A percentile compares a stretch with the other conserved stretches of the same genome.
phyloP scores from a whole-genome alignment of 192 early-diverging fungal genomes.

The Coemansia sp. region DNA sequence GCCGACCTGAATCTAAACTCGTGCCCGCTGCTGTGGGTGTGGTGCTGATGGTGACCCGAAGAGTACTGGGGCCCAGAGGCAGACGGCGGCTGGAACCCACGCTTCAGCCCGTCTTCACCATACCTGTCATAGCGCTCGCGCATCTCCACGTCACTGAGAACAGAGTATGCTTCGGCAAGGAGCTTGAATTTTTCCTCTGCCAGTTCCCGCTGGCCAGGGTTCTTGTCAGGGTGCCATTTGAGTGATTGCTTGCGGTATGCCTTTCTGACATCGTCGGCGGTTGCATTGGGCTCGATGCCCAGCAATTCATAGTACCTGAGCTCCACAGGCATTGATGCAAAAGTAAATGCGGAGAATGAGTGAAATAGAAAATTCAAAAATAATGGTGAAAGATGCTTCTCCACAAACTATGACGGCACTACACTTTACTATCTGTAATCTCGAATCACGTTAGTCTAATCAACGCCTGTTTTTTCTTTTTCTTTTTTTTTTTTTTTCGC shows the following conservation, averaged over 20 bases:
- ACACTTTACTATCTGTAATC: too few species aligned
- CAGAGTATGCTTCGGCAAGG: constrained; percentile 51
- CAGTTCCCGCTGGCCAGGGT: constrained; percentile 36
- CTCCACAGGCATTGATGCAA: constrained; percentile 28
- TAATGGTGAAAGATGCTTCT: background rate
- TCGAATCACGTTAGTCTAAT: too few species aligned
- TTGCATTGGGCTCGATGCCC: constrained; percentile 57
- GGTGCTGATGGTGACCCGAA: background rate
- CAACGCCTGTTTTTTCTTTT: too few species aligned
- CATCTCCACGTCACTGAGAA: constrained; percentile 42
- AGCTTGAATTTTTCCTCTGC: constrained; percentile 53
- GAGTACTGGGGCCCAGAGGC: constrained; percentile 5
- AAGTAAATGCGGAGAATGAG: background rate
- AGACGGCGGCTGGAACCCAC: constrained; percentile 28
- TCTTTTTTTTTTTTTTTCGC: too few species aligned
- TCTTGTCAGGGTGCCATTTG: constrained; percentile 73
- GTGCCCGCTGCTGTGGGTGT: background rate
- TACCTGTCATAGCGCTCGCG: constrained; percentile 44
- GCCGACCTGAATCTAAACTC: constrained; percentile 38
- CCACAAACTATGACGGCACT: too few species aligned
- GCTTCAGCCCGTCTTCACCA: constrained; percentile 44
- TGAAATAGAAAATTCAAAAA: background rate
- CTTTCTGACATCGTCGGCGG: constrained; percentile 68
- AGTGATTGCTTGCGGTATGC: constrained; percentile 70
- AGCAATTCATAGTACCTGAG: constrained; percentile 68